Evolutionary conservation across 2,329 filamentous ascomycete genomes (phyloP), one percentile per base, ranked within the genome.

Genomic region (Beauveria pseudobassiana): DNA sequence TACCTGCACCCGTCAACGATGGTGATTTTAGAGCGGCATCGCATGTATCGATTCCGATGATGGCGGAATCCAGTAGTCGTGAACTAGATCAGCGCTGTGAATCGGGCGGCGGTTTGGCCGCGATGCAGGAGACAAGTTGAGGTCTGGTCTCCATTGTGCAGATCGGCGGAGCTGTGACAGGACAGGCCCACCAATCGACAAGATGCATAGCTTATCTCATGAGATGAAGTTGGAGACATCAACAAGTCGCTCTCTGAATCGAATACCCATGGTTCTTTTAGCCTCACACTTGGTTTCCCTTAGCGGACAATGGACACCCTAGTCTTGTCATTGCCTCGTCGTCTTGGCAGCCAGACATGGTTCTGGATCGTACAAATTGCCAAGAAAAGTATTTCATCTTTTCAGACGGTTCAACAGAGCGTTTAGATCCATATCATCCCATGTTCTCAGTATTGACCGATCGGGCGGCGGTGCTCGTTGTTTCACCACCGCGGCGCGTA

Each of bases 401-500:
- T 48, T 18, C 24, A 24, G 16, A 14, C 22, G 22, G 22, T 26
- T 16, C 14, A 18, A 24, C 16, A 9, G 6, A 18, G 22, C 20
- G 14, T 48, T 24, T 16, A 48, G 45, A 22, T 16, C 34, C 22
- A 26, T 48, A 22, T 22, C 14, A 16, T 48, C 45, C 45, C 45
- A 24, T 48, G 12, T 24, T 22, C 45, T 24, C 34, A 38, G 26
- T 46, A 22, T 24, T 26, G 24, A 12, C 54, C 10, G 28, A 40
- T 57, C 24, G 5, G 5, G 54, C 30, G 48, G 28, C 49, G 30
- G 20, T 49, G n/a, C 26, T 38, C 9, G 14, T 50, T 14, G 57
- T 59, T 52, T 59, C 57, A 59, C 57, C 49, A 59, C 57, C 38
- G 38, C 57, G 49, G 57, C 57, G 57, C 38, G 48, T 59, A 59